Base-by-base conservation (phyloP, 75 land plant genomes). In the Adiantum capillusveneris region DNA sequence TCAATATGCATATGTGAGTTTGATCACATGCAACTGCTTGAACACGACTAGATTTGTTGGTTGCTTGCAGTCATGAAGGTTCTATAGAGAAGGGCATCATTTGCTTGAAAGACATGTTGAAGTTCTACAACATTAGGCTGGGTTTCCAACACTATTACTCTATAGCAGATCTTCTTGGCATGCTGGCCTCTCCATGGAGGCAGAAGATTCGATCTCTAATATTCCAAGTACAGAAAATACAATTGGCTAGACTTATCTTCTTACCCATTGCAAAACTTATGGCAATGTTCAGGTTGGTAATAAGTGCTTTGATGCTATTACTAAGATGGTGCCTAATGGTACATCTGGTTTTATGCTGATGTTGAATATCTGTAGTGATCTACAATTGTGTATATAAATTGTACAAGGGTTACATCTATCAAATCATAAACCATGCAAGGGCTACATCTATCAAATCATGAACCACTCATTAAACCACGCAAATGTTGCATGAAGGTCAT, bases 131-230 rank as follows among this genome's bases (percentile, higher is more conserved):
- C n/a, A 78, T 80, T 52, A 62, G 44, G 55, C 84, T 84, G 28
- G 64, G 71, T 18, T 43, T 68, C 30, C 82, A 84, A 59, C 88
- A 87, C 46, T 87, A 72, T 51, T 66, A 72, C 44, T 81, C 83
- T 39, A 81, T 87, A 77, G 85, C 79, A 7, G 58, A 79, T 56
- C 84, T 84, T 51, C 65, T 87, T 14, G 92, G 29, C 74, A 82
- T 51, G 59, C 68, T 25, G 92, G 92, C 9, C 60, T 65, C 20
- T 69, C 84, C 25, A 60, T 71, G 14, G 78, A 81, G 66, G 88
- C 88, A 25, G 27, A 53, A 49, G 69, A 81, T 11, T 68, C 84
- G 48, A 72, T 87, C 17, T 46, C 46, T 11, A 58, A 59, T 28
- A 87, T 87, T 48, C 88, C 92, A 22, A 44, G 58, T 36, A 45